Base-by-base conservation (phyloP, 164 flowering plant genomes). In the Akebia trifoliata region DNA sequence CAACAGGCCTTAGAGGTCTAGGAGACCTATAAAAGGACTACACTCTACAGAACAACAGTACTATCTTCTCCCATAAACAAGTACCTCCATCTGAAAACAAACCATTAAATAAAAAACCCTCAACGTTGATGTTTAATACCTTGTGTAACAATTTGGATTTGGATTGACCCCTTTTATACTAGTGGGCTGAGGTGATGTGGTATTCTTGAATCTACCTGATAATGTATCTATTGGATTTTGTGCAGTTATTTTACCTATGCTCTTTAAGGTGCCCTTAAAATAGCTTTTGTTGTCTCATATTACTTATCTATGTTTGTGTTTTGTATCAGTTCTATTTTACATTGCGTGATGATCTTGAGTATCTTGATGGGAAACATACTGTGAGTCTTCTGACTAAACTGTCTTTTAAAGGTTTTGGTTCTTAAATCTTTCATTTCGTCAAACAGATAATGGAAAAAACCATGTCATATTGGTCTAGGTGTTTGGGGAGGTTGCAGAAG, bases 401-500 rank as follows among this genome's bases (percentile, higher is more conserved):
- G 17, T 37, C 9, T 18, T 14, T 24, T 28, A 15, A 3, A 7
- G 39, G 4, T 28, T 40, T 25, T 11, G 20, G 15, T 0, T 25
- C 50, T 54, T 25, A 32, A 6, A 10, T 18, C n/a, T 24, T 12
- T n/a, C 29, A 30, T 28, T 31, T 45, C 22, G 17, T 59, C 24
- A 20, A 52, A 45, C 32, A 54, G 5, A 15, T 52, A 24, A 42
- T 25, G 31, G 30, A 22, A 28, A 14, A 21, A 14, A 20, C 1
- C 0, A 15, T 39, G 24, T 8, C 8, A 22, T 65, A 20, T 50
- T 39, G 28, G 14, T 67, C 29, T 63, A 92, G 98, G 85, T 93
- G 15, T 93, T 93, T 75, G 99, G 97, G 22, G 90, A 86, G 76
- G 78, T 90, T 49, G 96, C 90, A 0, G 99, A 93, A 72, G 99